These are phyloP conservation scores for Rhizopus arrhizus DNA, from an alignment of 371 early-diverging fungal genomes.

Conservation along the genomic window DNA sequence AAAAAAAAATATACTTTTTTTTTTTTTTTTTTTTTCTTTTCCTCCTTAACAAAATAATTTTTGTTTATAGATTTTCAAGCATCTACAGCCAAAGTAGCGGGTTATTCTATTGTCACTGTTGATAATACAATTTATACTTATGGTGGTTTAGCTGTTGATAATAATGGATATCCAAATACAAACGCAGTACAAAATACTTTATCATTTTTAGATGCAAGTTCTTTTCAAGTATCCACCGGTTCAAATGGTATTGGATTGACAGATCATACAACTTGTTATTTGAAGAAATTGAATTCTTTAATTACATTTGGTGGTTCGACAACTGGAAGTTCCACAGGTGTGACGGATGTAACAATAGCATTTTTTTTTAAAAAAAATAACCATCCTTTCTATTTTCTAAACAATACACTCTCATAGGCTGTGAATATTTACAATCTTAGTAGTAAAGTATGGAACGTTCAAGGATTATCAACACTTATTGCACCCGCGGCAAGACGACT, in stretches of 20 bases:
- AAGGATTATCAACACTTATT: conserved; percentile 27
- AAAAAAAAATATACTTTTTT: not conserved
- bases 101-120: conserved; percentile 34
- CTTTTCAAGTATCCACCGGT: conserved; percentile 41
- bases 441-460: conserved; percentile 40
- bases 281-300: conserved; percentile 43
- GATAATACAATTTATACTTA: conserved; percentile 50
- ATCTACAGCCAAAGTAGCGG: conserved; percentile 18
- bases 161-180: conserved; percentile 32
- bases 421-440: conserved; percentile 40
- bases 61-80: conserved; percentile 22
- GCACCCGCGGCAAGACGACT: conserved; percentile 44
- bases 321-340: conserved; percentile 45
- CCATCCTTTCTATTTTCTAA: not conserved
- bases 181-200: conserved; percentile 45
- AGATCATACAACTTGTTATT: conserved; percentile 49
- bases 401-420: conserved; percentile 17
- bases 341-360: conserved; percentile 29
- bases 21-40: not conserved
- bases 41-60: not conserved
- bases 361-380: conserved; percentile 1
- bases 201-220: conserved; percentile 39
- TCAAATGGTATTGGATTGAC: conserved; percentile 47
- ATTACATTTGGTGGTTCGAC: conserved; percentile 54
- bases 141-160: conserved; percentile 44